Conservation (phyloP, 139 green algal species). For the Volvox reticuliferus region DNA sequence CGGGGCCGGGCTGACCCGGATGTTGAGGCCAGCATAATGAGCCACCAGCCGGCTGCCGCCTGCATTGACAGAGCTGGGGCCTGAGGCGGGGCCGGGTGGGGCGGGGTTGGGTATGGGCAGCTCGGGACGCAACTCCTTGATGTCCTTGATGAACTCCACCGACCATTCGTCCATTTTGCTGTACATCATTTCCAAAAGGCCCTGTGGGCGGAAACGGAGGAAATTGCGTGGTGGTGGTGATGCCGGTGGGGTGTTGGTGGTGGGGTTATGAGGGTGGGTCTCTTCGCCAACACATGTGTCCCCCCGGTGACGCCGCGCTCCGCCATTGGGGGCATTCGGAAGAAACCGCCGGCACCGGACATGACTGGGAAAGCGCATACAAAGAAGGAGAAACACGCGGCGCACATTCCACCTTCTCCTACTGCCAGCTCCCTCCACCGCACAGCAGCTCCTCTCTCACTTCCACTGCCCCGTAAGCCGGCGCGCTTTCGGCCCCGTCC, state of each 20-base stretch:
- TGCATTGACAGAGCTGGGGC: neutral
- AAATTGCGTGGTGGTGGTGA: neutral
- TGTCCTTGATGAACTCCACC: slow-evolving; percentile 27
- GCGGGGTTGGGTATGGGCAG: slow-evolving; percentile 37
- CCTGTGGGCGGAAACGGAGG: slow-evolving; percentile 57
- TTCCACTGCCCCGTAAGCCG: neutral
- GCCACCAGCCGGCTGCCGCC: neutral
- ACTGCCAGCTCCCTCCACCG: no score
- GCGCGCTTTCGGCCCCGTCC: neutral
- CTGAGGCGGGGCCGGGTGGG: neutral
- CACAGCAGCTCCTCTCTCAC: neutral
- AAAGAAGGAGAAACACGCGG: no score
- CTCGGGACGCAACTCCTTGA: neutral
- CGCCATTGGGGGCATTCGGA: neutral
- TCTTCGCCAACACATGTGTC: no score
- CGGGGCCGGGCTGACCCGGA: slow-evolving; percentile 28
- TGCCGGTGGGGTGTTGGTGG: neutral
- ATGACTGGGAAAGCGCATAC: no score
- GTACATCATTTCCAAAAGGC: slow-evolving; percentile 90
- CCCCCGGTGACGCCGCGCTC: no score
- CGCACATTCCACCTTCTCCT: no score
- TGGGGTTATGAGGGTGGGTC: neutral
- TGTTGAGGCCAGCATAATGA: slow-evolving; percentile 43
- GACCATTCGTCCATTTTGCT: slow-evolving; percentile 66
- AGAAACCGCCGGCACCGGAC: no score